These are phyloP conservation scores for Penicillium nucicola DNA, from an alignment of 495 filamentous ascomycete species.

Conservation along the genomic window DNA sequence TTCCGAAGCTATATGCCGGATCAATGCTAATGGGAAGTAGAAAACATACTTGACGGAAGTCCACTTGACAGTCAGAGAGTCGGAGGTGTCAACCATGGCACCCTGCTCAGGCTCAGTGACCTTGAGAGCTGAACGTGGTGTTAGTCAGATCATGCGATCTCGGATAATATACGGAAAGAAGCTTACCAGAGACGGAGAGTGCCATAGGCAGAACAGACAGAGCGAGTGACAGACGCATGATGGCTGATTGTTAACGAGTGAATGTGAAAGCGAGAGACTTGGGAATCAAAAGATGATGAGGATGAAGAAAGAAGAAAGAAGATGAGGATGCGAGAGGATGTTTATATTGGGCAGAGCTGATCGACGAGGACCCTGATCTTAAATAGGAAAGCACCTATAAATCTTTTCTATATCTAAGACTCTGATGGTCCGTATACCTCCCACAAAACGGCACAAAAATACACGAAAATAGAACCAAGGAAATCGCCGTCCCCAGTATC, in stretches of 20 bases:
- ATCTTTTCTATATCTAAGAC: too few relatives aligned
- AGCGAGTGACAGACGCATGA: conserved; percentile 24
- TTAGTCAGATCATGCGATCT: conserved; percentile 1
- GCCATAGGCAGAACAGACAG: conserved; percentile 23
- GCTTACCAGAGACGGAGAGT: conserved; percentile 21
- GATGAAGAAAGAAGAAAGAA: not conserved
- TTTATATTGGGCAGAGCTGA: not conserved
- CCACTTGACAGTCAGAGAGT: conserved; percentile 36
- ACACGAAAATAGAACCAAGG: conserved; percentile 3
- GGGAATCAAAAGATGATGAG: not conserved
- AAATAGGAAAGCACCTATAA: too few relatives aligned
- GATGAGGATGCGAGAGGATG: not conserved
- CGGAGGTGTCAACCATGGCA: conserved; percentile 23
- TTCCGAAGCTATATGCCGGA: too few relatives aligned
- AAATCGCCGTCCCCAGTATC: not conserved
- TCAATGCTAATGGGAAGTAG: not conserved
- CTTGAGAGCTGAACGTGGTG: conserved; percentile 19
- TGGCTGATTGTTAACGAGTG: conserved; percentile 4
- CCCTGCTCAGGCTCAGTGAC: conserved; percentile 34
- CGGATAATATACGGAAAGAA: not conserved
- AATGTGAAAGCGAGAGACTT: not conserved
- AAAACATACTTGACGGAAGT: conserved; percentile 29
- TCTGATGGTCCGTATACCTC: too few relatives aligned
- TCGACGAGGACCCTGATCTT: too few relatives aligned
- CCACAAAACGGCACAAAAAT: conserved; percentile 1